Base-by-base conservation (phyloP, 257 asterid genomes). In the Lavandula angustifolia region DNA sequence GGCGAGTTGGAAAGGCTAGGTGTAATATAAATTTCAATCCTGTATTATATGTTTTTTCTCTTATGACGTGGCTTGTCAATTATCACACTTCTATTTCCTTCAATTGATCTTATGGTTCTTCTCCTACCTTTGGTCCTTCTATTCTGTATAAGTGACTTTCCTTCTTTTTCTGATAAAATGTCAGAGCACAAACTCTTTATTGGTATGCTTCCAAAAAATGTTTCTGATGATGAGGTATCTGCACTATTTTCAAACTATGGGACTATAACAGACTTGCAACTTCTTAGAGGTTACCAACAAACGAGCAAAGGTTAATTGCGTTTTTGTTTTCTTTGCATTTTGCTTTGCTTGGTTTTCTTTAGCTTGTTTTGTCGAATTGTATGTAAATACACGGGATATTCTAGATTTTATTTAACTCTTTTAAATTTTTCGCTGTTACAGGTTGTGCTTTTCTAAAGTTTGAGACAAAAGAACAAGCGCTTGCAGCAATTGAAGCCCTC, bases 1-100 rank as follows among this genome's bases (percentile, higher is more conserved):
- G 97, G 96, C 81, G 96, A 88, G 79, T 84, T 88, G 92, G 96
- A 88, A 82, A 82, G 95, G 76, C 90, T 88, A 86, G 96, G 96
- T 88, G 72, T 66, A 51, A 66, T 47, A 33, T 55, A 27, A 65
- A 54, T 70, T 76, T 66, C 37, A 16, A 67, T 52, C 37, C 46
- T 31, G 9, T 54, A 67, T 37, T 35, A 40, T 52, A n/a, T 64
- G 58, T 52, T 47, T 70, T 60, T 46, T 22, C 34, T 54, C 67
- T 44, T 67, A 57, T 22, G 27, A 48, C 7, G 57, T 33, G 63
- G 55, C 49, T 18, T 52, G 68, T 50, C 41, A 51, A 50, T 64
- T 62, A 50, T 54, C 57, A 56, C 48, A 38, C 11, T 46, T 62
- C 41, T 62, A 32, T 29, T 60, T 33, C 17, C 22, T 52, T 50